Evolutionary conservation across 257 asterid species (phyloP).

Genomic region (Hygrophila difformis): DNA sequence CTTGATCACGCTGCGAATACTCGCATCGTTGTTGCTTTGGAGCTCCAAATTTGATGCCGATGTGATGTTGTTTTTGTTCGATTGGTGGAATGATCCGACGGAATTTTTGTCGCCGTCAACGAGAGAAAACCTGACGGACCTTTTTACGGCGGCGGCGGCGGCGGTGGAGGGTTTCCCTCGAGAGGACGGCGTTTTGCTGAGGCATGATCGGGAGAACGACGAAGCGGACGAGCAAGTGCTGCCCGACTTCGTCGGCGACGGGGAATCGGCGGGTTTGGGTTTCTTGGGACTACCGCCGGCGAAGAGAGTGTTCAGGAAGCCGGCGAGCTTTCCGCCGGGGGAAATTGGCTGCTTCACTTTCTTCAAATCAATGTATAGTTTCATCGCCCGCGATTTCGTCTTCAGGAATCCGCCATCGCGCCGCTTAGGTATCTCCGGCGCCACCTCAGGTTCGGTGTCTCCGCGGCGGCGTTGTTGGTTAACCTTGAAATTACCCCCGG

Average conservation of each 20-base stretch:
- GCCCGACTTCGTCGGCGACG: slow-evolving; percentile 21
- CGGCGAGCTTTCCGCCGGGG: slow-evolving; percentile 72
- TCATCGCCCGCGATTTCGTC: slow-evolving; percentile 65
- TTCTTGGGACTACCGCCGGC: slow-evolving; percentile 50
- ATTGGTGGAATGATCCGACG: slow-evolving; percentile 44
- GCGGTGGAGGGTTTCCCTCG: slow-evolving; percentile 47
- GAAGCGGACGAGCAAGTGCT: slow-evolving; percentile 89
- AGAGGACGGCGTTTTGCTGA: slow-evolving; percentile 76
- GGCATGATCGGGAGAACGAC: slow-evolving; percentile 79
- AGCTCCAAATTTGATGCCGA: slow-evolving; percentile 14
- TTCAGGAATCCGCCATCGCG: slow-evolving; percentile 49
- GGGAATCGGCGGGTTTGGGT: slow-evolving; percentile 23
- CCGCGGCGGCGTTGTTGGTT: slow-evolving; percentile 10
- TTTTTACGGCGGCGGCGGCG: slow-evolving; percentile 37
- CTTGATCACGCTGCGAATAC: slow-evolving; percentile 17
- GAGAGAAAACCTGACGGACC: slow-evolving; percentile 77
- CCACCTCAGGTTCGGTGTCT: slow-evolving; percentile 14
- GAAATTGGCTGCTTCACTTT: slow-evolving; percentile 82
- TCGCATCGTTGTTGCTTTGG: not conserved
- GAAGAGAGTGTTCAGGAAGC: slow-evolving; percentile 67
- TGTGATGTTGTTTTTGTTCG: slow-evolving; percentile 5
- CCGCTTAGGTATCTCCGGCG: slow-evolving; percentile 29
- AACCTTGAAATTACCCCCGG: slow-evolving; percentile 12
- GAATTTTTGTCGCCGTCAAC: slow-evolving; percentile 59
- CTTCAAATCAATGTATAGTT: slow-evolving; percentile 74